Evolutionary conservation across 805 yeast genomes (phyloP).

Genomic region (Nematodospora valgi): DNA sequence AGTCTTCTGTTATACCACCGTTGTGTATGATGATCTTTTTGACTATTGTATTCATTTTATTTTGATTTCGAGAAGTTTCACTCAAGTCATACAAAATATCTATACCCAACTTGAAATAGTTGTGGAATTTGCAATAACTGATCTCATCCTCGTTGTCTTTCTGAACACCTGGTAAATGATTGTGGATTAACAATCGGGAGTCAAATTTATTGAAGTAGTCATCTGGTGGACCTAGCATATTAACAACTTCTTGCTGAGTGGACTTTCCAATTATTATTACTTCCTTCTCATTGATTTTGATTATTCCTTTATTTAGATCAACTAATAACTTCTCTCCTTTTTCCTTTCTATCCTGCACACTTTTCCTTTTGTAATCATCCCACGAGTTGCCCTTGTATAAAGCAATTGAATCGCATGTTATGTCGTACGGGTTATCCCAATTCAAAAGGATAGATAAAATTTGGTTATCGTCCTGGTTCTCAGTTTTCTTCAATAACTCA

Average conservation of each 20-base stretch:
- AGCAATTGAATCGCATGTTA: slow-evolving; percentile 36
- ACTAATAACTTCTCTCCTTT: slow-evolving; percentile 12
- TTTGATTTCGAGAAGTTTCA: slow-evolving; percentile 11
- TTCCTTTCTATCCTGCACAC: neutral
- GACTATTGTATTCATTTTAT: slow-evolving; percentile 29
- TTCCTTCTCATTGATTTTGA: slow-evolving; percentile 16
- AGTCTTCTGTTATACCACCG: slow-evolving; percentile 48
- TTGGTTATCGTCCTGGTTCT: slow-evolving; percentile 16
- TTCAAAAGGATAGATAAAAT: slow-evolving; percentile 26
- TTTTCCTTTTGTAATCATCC: slow-evolving; percentile 16
- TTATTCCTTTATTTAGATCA: slow-evolving; percentile 18
- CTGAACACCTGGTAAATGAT: slow-evolving; percentile 16
- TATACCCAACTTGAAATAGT: slow-evolving; percentile 52
- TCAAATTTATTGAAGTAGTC: slow-evolving; percentile 47
- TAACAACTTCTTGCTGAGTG: slow-evolving; percentile 47
- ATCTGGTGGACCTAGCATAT: slow-evolving; percentile 54
- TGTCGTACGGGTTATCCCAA: slow-evolving; percentile 31
- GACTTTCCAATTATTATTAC: slow-evolving; percentile 38
- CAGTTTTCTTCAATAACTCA: slow-evolving; percentile 15
- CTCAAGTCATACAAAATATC: slow-evolving; percentile 50
- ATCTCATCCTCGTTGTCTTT: slow-evolving; percentile 8
- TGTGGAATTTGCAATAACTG: slow-evolving; percentile 43
- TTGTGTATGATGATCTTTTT: slow-evolving; percentile 49
- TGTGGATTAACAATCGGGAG: slow-evolving; percentile 40
- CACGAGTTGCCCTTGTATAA: slow-evolving; percentile 39